Conservation (phyloP, 2,329 filamentous ascomycete species). For the Paecilomyces dactylethromorphus region DNA sequence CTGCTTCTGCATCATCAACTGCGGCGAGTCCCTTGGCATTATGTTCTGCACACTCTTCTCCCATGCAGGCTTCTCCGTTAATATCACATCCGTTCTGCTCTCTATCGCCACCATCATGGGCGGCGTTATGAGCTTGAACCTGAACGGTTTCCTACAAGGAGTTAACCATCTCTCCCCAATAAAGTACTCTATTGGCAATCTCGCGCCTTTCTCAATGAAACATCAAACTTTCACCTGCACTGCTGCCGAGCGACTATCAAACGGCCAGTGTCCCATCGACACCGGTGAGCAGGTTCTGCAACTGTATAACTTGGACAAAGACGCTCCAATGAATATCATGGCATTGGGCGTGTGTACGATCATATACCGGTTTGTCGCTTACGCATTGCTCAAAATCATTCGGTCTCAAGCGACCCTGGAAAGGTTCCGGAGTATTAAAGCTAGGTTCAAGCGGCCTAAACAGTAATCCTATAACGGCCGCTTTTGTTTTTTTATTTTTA, state of each 20-base stretch:
- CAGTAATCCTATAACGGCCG: background rate
- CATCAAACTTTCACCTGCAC: constrained; percentile 59
- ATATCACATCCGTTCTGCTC: constrained; percentile 63
- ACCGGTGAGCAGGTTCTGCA: constrained; percentile 61
- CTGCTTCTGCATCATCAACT: constrained; percentile 66
- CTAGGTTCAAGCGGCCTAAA: background rate
- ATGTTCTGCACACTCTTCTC: constrained; percentile 72
- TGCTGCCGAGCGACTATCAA: constrained; percentile 50
- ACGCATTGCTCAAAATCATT: constrained; percentile 25
- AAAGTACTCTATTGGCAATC: constrained; percentile 61
- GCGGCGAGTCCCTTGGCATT: constrained; percentile 70
- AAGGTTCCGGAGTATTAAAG: background rate
- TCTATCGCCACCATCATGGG: constrained; percentile 65
- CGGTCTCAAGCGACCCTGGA: constrained; percentile 11
- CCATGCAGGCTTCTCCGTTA: constrained; percentile 71
- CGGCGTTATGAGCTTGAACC: constrained; percentile 63
- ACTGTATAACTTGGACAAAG: constrained; percentile 59
- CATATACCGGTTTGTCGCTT: constrained; percentile 55
- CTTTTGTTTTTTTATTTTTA: background rate
- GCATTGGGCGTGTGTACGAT: constrained; percentile 58
- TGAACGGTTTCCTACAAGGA: constrained; percentile 59
- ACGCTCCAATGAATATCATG: constrained; percentile 56
- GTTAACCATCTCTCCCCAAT: constrained; percentile 68
- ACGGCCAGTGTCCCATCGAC: constrained; percentile 58
- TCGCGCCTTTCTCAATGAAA: constrained; percentile 60